These are phyloP conservation scores for Aaosphaeria arxii DNA, from an alignment of 2,329 filamentous ascomycete genomes.

Conservation along the genomic window DNA sequence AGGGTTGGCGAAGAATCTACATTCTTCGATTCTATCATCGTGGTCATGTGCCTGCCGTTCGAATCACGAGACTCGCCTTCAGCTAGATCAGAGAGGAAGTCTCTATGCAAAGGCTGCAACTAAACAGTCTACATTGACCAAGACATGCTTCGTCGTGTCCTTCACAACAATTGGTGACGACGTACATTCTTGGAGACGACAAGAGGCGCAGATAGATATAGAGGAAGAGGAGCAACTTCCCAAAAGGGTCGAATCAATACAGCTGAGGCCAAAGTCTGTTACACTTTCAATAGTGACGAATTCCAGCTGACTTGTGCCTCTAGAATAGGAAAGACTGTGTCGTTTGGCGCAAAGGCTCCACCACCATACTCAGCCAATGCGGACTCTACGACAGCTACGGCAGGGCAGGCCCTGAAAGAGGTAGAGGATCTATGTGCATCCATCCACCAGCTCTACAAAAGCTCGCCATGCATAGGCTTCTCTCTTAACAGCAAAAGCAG, in stretches of 20 bases:
- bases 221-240: conserved; percentile 18
- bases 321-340: conserved; percentile 31
- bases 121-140: conserved; percentile 7
- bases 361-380: conserved; percentile 31
- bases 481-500: conserved; percentile 29
- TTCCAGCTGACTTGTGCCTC: conserved; percentile 5
- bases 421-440: conserved; percentile 36
- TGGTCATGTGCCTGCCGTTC: conserved; percentile 35
- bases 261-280: conserved; percentile 18
- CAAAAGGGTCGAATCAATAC: too few species aligned
- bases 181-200: conserved; percentile 22
- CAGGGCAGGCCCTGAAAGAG: conserved; percentile 17
- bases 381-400: conserved; percentile 3
- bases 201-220: conserved; percentile 32
- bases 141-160: conserved; percentile 32
- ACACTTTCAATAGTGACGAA: not conserved
- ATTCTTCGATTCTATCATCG: conserved; percentile 23
- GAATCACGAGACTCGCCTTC: conserved; percentile 31
- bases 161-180: conserved; percentile 21
- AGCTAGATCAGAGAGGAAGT: conserved; percentile 26
- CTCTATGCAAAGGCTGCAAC: conserved; percentile 19
- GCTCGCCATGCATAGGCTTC: conserved; percentile 27
- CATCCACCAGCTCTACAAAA: conserved; percentile 25
- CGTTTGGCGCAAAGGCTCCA: conserved; percentile 25
- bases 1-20: conserved; percentile 29